Base-by-base conservation (phyloP, 2,329 filamentous ascomycete genomes). In the Lachnellula subtilissima region DNA sequence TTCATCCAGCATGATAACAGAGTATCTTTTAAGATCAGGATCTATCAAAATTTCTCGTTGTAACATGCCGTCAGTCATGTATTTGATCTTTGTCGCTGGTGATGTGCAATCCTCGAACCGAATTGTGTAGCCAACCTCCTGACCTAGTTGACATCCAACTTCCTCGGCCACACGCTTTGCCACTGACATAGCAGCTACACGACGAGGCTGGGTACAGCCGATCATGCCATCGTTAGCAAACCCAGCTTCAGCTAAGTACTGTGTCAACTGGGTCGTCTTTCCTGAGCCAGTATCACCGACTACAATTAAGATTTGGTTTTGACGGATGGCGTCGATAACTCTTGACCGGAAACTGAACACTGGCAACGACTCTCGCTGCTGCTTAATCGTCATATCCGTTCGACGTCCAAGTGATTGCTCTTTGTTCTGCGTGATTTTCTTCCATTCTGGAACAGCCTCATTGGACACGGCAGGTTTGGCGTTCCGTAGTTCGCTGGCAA, bases 21-120 rank as follows among this genome's bases (percentile, higher is more conserved):
- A 96, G 70, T 99, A 99, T 62, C 89, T 85, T 68, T 82, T 88
- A 63, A 99, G 76, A 65, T 96, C 88, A 0, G 92, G 89, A 70
- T 99, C 94, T 64, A 97, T 81, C 51, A 99, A 80, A 70, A 97
- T 91, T 75, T 99, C 94, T 76, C 94, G 84, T 74, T 97, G 86
- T 70, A 99, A 82, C 89, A 97, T 97, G 73, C 94, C 94, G 67
- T 99, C 94, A 15, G 94, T 99, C 93, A 99, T 97, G 76, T 99
- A 99, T 76, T 99, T 99, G 77, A 99, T 96, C 69, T 87, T 90
- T 1, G 94, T 99, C 17, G 86, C 81, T 2, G 90, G 85, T 61
- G 87, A 89, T 0, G 93, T 97, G 70, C 87, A 89, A 74, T 99
- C 94, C 69, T 99, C 94, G 70, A 99, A 99, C 70, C 94, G 90